Base-by-base conservation (phyloP, 768 basidiomycete genomes). In the Chlorophyllum brunneum region DNA sequence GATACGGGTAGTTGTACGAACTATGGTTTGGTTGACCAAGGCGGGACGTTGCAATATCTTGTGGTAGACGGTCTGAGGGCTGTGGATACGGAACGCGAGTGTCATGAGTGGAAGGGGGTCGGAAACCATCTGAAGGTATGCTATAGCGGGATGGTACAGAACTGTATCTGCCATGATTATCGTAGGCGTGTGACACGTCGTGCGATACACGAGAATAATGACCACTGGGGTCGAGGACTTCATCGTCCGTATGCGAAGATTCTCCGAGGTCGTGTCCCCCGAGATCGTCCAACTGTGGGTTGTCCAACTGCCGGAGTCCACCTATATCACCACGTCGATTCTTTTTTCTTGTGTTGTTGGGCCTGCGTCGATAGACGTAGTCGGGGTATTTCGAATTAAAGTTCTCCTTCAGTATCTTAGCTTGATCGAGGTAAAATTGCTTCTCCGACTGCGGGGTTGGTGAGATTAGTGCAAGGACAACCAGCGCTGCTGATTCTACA, bases 301-400 rank as follows among this genome's bases (percentile, higher is more conserved):
- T 65, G 48, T 73, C 73, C 23, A 60, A 56, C 18, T 52, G 51
- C 9, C 51, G 33, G 24, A 45, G 51, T 16, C 51, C 51, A 45
- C 42, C 43, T 36, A 52, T 52, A 33, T 52, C 51, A 5, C 51
- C 51, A 2, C 51, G 51, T 30, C 48, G 18, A 39, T 45, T 52
- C 43, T 52, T 52, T 24, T 52, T 52, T 60, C 91, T 82, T 50
- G 86, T 86, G 65, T 93, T 91, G 71, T 93, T 93, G 23, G 91
- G 91, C 45, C 91, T 78, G 47, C 91, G 82, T 61, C 85, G 81
- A 72, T 93, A 93, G 39, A 93, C 89, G 59, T 93, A 93, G 76
- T 92, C 89, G 13, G 91, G 91, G 67, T 92, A 92, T 63, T 83
- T 87, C 20, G 78, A 69, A 67, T 92, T 92, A 74, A 93, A 93